Evolutionary conservation across 208 protist genomes (phyloP).

Genomic region (Leishmania lainsoni): DNA sequence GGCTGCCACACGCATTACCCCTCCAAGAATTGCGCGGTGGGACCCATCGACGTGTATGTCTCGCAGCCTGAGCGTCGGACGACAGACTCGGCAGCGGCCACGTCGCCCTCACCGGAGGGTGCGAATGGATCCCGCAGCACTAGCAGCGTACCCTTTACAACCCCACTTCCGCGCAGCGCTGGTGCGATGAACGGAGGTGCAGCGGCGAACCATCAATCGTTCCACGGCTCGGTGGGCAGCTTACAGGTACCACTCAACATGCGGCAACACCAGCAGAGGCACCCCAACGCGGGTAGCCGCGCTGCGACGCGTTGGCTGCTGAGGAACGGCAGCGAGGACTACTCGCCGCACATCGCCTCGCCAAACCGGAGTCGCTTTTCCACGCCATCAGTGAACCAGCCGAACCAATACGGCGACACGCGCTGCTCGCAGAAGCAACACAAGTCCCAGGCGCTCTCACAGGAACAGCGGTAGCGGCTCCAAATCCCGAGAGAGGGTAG

Average conservation of each 20-base stretch:
- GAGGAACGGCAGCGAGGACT: background rate
- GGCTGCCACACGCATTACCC: background rate
- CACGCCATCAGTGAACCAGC: background rate
- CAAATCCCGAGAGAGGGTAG: background rate
- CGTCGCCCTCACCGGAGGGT: background rate
- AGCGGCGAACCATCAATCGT: background rate
- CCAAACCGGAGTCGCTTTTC: background rate
- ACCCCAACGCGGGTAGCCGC: background rate
- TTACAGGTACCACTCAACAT: background rate
- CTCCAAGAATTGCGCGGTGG: background rate
- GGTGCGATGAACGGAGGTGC: background rate
- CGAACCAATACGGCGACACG: background rate
- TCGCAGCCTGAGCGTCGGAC: background rate
- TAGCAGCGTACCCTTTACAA: background rate
- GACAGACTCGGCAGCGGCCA: background rate
- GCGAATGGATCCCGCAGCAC: background rate
- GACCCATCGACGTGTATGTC: background rate
- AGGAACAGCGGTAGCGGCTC: background rate
- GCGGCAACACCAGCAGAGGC: background rate
- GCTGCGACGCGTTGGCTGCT: background rate
- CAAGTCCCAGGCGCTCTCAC: too few relatives aligned
- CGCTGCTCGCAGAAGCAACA: background rate
- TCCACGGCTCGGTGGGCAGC: background rate
- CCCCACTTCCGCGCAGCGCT: constrained; percentile 12
- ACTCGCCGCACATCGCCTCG: background rate